Conservation (phyloP, 2,329 filamentous ascomycete species). For the Penicillium verrucosum region DNA sequence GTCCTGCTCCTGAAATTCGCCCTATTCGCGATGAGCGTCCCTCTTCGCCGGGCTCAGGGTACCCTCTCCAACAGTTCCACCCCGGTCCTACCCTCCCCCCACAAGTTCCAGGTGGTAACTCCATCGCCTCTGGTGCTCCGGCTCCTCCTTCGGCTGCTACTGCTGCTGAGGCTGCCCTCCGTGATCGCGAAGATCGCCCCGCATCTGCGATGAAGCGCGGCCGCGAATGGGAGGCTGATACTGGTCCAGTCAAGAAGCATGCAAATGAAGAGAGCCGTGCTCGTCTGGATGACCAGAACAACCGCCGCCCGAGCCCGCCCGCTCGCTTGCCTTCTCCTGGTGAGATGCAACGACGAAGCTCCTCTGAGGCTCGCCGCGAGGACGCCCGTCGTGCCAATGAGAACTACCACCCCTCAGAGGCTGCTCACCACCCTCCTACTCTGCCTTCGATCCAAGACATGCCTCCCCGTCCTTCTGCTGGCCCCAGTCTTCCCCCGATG, state of each 20-base stretch:
- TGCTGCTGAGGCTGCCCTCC: constrained; percentile 65
- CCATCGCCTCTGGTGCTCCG: constrained; percentile 67
- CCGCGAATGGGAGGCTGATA: constrained; percentile 89
- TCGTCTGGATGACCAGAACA: constrained; percentile 77
- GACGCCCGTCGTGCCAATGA: constrained; percentile 71
- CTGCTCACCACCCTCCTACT: constrained; percentile 75
- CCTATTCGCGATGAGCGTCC: constrained; percentile 79
- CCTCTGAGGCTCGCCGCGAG: constrained; percentile 66
- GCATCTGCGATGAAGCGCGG: constrained; percentile 77
- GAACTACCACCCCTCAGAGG: constrained; percentile 86
- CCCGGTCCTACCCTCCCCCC: constrained; percentile 64
- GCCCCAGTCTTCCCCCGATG: constrained; percentile 57
- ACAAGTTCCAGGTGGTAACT: constrained; percentile 24
- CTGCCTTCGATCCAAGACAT: constrained; percentile 51
- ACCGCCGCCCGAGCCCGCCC: constrained; percentile 66
- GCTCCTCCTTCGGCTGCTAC: constrained; percentile 63
- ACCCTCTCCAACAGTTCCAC: constrained; percentile 76
- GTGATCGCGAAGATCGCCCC: constrained; percentile 69
- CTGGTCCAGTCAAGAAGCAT: constrained; percentile 69
- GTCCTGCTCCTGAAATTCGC: constrained; percentile 78
- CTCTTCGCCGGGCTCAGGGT: constrained; percentile 85
- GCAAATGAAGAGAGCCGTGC: constrained; percentile 84
- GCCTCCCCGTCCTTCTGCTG: constrained; percentile 46
- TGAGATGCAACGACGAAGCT: constrained; percentile 70
- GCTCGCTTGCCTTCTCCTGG: constrained; percentile 61